Evolutionary conservation across 1,139 yeast species (phyloP), one percentile per base, ranked within the genome.

Genomic region (Kluyveromyces marxianus): DNA sequence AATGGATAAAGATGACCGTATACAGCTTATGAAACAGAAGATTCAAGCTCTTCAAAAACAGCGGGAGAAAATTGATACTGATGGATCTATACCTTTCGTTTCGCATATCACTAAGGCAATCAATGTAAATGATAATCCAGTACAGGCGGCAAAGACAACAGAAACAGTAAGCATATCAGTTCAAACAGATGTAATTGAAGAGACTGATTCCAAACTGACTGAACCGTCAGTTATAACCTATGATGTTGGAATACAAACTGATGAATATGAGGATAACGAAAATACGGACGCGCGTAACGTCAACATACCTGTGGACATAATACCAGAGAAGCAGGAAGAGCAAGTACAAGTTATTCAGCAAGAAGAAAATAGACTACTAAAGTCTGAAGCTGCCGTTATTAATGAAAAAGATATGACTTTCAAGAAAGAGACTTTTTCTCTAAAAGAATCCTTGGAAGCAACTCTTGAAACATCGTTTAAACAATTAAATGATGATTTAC

Each of bases 171-270:
- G 49, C 36, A 48, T 46, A 4, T 44, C 54, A 4, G 47, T 52
- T 4, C 60, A 57, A 43, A 55, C 60, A 3, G 59, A 56, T 29
- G 46, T 35, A 32, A 21, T 31, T 31, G 39, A 31, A 7, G 35
- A 36, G 7, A 41, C 35, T 8, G 39, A 25, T 2, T 10, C 14
- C 14, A 32, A 29, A 25, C 6, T 29, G 3, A 26, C 4, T 26
- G 33, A 39, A 14, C 27, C 26, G 14, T 41, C 44, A 10, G 37
- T 45, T 7, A 45, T 51, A n/a, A 56, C 58, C 1, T 57, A 54
- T 44, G 58, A 56, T 31, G 52, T 50, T 29, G 53, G 51, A 3
- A 42, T 55, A n/a, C 59, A 56, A 46, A 53, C 57, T 7, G 54
- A 49, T 24, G 42, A 37, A 21, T 37, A 36, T 10, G 14, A 7